Conservation (phyloP, 2,329 filamentous ascomycete genomes). For the Epicoccum nigrum region DNA sequence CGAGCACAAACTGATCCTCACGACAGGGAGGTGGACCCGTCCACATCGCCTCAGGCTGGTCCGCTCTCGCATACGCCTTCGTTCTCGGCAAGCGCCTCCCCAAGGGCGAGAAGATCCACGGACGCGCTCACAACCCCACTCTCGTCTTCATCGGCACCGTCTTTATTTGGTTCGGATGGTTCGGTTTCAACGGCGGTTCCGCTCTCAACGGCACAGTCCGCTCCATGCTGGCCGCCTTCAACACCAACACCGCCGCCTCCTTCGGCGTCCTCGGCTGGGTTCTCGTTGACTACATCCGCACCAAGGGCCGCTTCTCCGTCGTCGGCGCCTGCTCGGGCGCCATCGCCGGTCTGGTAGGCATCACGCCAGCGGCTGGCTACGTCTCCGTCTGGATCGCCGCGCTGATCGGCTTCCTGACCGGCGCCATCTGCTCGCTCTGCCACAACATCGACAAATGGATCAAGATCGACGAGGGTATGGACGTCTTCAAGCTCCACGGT, state of each 20-base stretch:
- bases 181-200: constrained; percentile 64
- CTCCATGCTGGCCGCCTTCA: constrained; percentile 62
- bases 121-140: constrained; percentile 67
- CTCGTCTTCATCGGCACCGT: constrained; percentile 69
- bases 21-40: constrained; percentile 62
- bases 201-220: constrained; percentile 57
- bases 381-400: constrained; percentile 61
- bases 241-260: constrained; percentile 63
- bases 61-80: constrained; percentile 68
- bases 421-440: constrained; percentile 56
- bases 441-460: constrained; percentile 62
- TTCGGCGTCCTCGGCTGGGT: constrained; percentile 63
- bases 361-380: constrained; percentile 62
- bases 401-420: constrained; percentile 63
- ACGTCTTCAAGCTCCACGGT: constrained; percentile 66
- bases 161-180: constrained; percentile 70
- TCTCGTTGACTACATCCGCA: constrained; percentile 59
- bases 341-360: constrained; percentile 66
- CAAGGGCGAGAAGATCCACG: constrained; percentile 55
- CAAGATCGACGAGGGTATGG: constrained; percentile 63
- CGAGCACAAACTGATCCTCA: neutral
- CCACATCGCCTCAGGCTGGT: constrained; percentile 67
- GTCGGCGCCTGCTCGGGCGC: constrained; percentile 64
- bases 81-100: constrained; percentile 65
- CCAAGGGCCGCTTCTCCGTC: constrained; percentile 60